Percentiles rank a stretch among this genome's conserved stretches.
Evolutionary conservation across 441 rosid genomes (phyloP).

Genomic region (Eutrema salsugineum): DNA sequence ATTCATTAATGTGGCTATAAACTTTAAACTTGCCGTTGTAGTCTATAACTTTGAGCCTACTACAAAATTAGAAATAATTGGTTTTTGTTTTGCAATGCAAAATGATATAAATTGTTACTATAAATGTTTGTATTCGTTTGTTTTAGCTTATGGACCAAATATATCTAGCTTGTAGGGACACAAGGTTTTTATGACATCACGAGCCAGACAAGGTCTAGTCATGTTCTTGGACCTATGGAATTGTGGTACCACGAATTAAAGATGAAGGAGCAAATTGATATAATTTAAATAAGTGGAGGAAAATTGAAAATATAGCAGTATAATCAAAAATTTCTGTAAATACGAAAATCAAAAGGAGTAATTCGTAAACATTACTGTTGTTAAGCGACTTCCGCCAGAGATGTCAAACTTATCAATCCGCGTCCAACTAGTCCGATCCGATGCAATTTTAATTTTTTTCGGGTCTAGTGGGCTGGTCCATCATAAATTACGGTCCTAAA

Average conservation of each 20-base stretch:
- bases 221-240: slow-evolving; percentile 11
- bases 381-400: neutral
- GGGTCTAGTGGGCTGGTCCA: too few species aligned
- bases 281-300: neutral
- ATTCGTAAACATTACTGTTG: neutral
- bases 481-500: too few species aligned
- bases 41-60: neutral
- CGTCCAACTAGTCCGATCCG: too few species aligned
- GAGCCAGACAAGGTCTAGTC: slow-evolving; percentile 17
- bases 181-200: slow-evolving; percentile 20
- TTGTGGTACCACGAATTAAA: neutral
- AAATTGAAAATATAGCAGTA: neutral
- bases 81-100: neutral
- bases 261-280: neutral
- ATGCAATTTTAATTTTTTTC: too few species aligned
- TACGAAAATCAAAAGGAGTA: neutral
- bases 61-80: neutral
- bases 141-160: neutral
- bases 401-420: too few species aligned
- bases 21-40: slow-evolving; percentile 2
- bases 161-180: slow-evolving; percentile 12
- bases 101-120: neutral
- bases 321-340: neutral
- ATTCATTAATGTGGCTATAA: neutral
- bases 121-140: neutral